Evolutionary conservation across 164 flowering plant species (phyloP).

Genomic region (Dillenia turbinata): DNA sequence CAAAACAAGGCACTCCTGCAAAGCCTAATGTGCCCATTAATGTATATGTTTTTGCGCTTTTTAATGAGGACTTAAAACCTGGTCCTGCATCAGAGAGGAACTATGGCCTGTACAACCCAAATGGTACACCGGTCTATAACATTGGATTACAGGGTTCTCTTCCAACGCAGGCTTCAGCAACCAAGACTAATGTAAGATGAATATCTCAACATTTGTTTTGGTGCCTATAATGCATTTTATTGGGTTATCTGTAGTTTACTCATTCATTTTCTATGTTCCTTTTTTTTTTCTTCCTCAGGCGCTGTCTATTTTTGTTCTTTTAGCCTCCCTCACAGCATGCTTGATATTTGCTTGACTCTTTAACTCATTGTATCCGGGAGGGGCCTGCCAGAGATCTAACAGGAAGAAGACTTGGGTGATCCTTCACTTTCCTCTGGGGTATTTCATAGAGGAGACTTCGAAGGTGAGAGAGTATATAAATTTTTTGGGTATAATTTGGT

Average conservation of each 20-base stretch:
- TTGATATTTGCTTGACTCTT: slow-evolving; percentile 17
- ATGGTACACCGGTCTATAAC: slow-evolving; percentile 69
- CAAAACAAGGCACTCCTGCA: slow-evolving; percentile 72
- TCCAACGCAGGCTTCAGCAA: slow-evolving; percentile 38
- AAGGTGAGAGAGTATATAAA: slow-evolving; percentile 10
- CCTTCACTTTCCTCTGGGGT: not conserved
- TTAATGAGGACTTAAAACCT: slow-evolving; percentile 85
- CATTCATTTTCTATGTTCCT: not conserved
- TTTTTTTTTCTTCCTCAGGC: slow-evolving; percentile 26
- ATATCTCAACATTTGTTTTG: not conserved
- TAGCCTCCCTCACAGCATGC: slow-evolving; percentile 18
- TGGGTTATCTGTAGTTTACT: not conserved
- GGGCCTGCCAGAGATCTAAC: slow-evolving; percentile 9
- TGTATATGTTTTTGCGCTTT: slow-evolving; percentile 77
- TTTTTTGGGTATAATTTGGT: not conserved
- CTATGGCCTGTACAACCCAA: slow-evolving; percentile 82
- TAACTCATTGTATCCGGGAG: not conserved
- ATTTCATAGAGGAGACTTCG: not conserved
- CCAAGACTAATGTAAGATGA: slow-evolving; percentile 22
- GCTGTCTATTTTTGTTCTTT: slow-evolving; percentile 10
- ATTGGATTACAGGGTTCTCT: slow-evolving; percentile 60
- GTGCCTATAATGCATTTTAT: not conserved
- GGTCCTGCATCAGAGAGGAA: slow-evolving; percentile 94
- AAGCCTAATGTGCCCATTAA: slow-evolving; percentile 65
- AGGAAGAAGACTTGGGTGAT: not conserved